Conservation (phyloP, 371 early-diverging fungal species). For the Dichotomocladium elegans region DNA sequence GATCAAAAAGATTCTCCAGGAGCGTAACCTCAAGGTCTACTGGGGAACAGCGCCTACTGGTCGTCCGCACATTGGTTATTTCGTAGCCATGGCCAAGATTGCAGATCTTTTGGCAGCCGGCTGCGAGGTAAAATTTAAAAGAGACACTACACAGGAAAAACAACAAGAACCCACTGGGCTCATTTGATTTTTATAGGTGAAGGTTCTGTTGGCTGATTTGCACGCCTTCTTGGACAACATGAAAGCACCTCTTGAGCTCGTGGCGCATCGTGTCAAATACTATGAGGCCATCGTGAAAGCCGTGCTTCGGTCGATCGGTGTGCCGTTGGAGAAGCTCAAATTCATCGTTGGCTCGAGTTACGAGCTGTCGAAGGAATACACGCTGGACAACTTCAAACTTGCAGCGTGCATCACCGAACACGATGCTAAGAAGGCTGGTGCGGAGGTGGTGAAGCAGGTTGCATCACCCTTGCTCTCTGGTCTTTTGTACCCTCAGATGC, state of each 20-base stretch:
- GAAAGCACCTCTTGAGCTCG: conserved; percentile 96
- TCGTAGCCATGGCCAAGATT: conserved; percentile 97
- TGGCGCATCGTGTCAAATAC: conserved; percentile 89
- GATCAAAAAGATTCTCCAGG: conserved; percentile 80
- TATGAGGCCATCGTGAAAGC: conserved; percentile 94
- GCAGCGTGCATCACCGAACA: conserved; percentile 89
- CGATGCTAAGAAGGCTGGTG: conserved; percentile 99
- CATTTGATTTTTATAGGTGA: conserved; percentile 63
- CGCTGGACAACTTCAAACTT: conserved; percentile 93
- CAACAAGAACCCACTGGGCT: background rate
- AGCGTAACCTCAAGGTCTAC: conserved; percentile 95
- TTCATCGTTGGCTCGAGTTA: conserved; percentile 94
- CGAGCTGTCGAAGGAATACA: conserved; percentile 88
- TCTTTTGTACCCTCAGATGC: conserved; percentile 98
- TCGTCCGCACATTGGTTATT: conserved; percentile 98
- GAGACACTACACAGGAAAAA: background rate
- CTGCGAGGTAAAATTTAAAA: conserved; percentile 28
- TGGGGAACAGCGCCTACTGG: conserved; percentile 99
- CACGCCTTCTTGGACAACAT: conserved; percentile 99
- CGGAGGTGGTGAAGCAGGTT: conserved; percentile 99
- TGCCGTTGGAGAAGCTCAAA: conserved; percentile 87
- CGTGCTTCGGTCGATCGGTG: conserved; percentile 88
- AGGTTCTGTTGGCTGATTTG: conserved; percentile 95
- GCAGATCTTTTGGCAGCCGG: conserved; percentile 97
- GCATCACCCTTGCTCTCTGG: conserved; percentile 91